Conservation (phyloP, 139 green algal species). For the Closterium sp. region DNA sequence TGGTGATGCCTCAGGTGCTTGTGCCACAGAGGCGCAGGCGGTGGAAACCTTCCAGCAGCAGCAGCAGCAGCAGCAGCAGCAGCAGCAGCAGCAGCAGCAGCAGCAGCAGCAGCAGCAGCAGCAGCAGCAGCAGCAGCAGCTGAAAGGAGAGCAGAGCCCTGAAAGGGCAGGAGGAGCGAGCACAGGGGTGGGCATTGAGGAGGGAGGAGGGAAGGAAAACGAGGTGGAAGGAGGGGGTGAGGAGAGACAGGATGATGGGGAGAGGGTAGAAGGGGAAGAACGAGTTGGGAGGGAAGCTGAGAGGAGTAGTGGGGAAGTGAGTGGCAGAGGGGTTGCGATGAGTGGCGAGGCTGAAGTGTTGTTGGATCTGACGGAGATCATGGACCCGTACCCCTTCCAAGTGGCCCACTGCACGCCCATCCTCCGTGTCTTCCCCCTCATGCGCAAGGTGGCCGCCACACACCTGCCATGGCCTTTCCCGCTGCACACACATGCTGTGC, state of each 20-base stretch:
- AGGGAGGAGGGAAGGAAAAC: neutral
- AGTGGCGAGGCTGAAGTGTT: neutral
- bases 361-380: neutral
- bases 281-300: neutral
- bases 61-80: neutral
- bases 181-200: neutral
- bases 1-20: neutral
- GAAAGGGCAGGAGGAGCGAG: neutral
- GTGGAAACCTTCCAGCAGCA: neutral
- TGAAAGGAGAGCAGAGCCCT: neutral
- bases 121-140: neutral
- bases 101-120: neutral
- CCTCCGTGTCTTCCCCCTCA: slow-evolving; percentile 10
- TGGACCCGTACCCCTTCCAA: neutral
- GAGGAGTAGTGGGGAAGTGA: neutral
- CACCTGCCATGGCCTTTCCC: neutral
- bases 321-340: neutral
- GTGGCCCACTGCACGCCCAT: neutral
- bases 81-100: neutral
- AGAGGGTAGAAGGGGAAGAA: neutral
- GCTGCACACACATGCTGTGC: neutral
- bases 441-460: neutral
- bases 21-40: neutral
- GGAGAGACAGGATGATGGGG: neutral
- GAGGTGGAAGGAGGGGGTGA: neutral